Evolutionary conservation across 768 basidiomycete genomes (phyloP).

Genomic region (Filobasidium floriforme): DNA sequence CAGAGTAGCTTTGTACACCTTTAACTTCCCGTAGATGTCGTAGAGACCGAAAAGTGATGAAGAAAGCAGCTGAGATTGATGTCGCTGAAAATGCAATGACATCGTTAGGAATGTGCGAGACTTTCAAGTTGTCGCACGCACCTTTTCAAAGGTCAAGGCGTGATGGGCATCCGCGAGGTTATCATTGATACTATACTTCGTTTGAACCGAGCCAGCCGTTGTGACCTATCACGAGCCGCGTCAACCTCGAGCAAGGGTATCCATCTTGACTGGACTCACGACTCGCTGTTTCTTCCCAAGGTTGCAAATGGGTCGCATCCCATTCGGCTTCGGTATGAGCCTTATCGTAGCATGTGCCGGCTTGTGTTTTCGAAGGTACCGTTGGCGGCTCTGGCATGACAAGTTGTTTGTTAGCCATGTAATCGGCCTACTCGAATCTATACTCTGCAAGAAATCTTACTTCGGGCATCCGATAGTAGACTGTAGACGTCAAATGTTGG

Average conservation of each 20-base stretch:
- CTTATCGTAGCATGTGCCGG: constrained; percentile 49
- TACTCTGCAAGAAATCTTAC: constrained; percentile 47
- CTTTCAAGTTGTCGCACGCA: constrained; percentile 36
- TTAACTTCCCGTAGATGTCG: constrained; percentile 70
- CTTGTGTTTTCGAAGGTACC: neutral
- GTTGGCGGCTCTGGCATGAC: constrained; percentile 17
- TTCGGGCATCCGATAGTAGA: constrained; percentile 63
- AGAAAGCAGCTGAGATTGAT: constrained; percentile 60
- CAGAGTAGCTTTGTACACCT: constrained; percentile 56
- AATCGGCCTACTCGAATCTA: neutral
- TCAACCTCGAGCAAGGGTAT: neutral
- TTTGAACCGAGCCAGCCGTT: constrained; percentile 2
- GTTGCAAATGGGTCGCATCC: constrained; percentile 91
- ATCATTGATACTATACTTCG: constrained; percentile 71
- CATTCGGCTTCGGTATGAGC: constrained; percentile 86
- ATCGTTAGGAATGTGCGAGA: constrained; percentile 6
- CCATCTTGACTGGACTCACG: neutral
- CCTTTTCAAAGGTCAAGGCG: constrained; percentile 82
- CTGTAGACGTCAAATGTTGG: constrained; percentile 60
- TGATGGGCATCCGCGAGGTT: constrained; percentile 75
- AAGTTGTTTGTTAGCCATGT: neutral
- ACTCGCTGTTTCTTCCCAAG: constrained; percentile 44
- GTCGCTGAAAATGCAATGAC: constrained; percentile 49
- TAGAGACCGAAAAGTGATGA: constrained; percentile 75
- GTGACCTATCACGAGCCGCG: constrained; percentile 4